Conservation (phyloP, 495 filamentous ascomycete genomes). For the Aspergillus carlsbadensis region DNA sequence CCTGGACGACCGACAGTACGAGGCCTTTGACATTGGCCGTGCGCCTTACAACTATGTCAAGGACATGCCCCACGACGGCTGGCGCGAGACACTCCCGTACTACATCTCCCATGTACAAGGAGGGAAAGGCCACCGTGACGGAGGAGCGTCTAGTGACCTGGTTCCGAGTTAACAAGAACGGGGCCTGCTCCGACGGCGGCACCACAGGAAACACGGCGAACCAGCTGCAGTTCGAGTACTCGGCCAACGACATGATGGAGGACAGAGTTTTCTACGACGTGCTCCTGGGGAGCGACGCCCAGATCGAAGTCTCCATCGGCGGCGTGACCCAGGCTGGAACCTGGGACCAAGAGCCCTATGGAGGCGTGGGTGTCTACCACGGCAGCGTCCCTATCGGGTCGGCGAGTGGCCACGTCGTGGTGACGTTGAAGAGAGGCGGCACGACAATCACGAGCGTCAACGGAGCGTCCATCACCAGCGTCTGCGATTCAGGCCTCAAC, state of each 20-base stretch:
- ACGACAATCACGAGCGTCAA: background rate
- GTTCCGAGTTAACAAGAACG: slow-evolving; percentile 51
- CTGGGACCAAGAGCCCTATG: background rate
- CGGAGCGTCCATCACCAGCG: slow-evolving; percentile 46
- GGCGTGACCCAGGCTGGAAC: background rate
- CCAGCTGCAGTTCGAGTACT: slow-evolving; percentile 21
- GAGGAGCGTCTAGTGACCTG: slow-evolving; percentile 54
- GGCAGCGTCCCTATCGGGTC: background rate
- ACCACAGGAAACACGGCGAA: slow-evolving; percentile 35
- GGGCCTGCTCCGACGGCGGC: slow-evolving; percentile 27
- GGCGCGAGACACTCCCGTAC: slow-evolving; percentile 53
- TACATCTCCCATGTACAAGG: slow-evolving; percentile 60
- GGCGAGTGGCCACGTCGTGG: background rate
- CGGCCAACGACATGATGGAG: slow-evolving; percentile 15
- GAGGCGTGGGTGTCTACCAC: background rate
- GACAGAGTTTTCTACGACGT: slow-evolving; percentile 37
- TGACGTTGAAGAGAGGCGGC: background rate
- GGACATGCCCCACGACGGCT: slow-evolving; percentile 50
- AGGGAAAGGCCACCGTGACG: slow-evolving; percentile 37
- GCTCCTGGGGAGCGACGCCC: background rate
- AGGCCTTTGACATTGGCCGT: slow-evolving; percentile 39
- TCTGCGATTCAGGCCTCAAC: slow-evolving; percentile 42
- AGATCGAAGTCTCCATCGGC: background rate
- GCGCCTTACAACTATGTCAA: slow-evolving; percentile 48
- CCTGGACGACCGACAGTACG: slow-evolving; percentile 30